Percentiles rank a stretch among this genome's conserved stretches.
phyloP scores from a whole-genome alignment of 2,329 filamentous ascomycete species.

The Pseudofabraea citricarpa region DNA sequence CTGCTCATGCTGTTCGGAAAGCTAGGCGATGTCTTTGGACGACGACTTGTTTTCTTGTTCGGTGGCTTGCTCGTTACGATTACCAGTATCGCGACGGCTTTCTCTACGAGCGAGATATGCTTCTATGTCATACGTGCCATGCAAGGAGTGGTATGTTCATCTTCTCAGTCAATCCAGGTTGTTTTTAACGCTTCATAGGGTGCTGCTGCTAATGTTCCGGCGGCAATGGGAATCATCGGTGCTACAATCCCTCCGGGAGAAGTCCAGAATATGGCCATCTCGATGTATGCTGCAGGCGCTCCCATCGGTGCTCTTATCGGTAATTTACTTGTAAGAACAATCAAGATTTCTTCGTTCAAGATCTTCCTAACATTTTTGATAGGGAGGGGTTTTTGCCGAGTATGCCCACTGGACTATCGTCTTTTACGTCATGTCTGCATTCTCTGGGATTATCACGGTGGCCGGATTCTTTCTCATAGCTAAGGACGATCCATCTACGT shows the following conservation, averaged over 20 bases:
- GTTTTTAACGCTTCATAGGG: slow-evolving; percentile 17
- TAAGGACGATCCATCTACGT: slow-evolving; percentile 31
- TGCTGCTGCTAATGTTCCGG: slow-evolving; percentile 62
- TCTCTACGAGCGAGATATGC: slow-evolving; percentile 60
- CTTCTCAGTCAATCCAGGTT: neutral
- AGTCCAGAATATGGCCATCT: slow-evolving; percentile 68
- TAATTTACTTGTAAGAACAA: slow-evolving; percentile 35
- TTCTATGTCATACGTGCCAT: slow-evolving; percentile 64
- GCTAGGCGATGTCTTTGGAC: slow-evolving; percentile 45
- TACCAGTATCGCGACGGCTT: slow-evolving; percentile 55
- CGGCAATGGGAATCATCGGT: slow-evolving; percentile 65
- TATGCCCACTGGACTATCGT: slow-evolving; percentile 64
- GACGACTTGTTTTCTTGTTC: slow-evolving; percentile 38
- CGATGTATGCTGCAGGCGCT: slow-evolving; percentile 58
- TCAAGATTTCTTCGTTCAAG: no score
- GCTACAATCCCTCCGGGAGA: slow-evolving; percentile 63
- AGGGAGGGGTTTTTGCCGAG: slow-evolving; percentile 56
- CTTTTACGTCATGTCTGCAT: slow-evolving; percentile 59
- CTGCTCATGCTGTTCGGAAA: slow-evolving; percentile 45
- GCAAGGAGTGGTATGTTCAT: slow-evolving; percentile 49
- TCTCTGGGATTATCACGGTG: slow-evolving; percentile 51
- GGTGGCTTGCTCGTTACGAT: slow-evolving; percentile 56
- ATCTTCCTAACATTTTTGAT: no score
- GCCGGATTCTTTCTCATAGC: slow-evolving; percentile 58
- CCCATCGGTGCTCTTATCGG: slow-evolving; percentile 61